A percentile compares a stretch with the other conserved stretches of the same genome.
These are phyloP conservation scores for Debaryomycetaceae sp. DNA, from an alignment of 1,139 yeast genomes.

Conservation along the genomic window DNA sequence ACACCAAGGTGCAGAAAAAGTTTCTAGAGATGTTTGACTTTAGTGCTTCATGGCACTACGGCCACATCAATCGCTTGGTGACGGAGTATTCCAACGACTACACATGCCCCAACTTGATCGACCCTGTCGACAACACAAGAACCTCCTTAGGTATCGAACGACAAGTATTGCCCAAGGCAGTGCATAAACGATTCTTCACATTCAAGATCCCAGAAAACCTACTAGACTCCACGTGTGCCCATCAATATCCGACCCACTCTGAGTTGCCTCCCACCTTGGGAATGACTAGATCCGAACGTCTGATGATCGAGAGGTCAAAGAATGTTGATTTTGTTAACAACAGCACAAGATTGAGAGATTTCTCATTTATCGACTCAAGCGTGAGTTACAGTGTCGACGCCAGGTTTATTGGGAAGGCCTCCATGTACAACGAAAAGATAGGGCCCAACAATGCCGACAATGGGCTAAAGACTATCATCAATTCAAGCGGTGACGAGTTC, in stretches of 20 bases:
- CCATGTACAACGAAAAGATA: slow-evolving; percentile 16
- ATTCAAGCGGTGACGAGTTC: slow-evolving; percentile 39
- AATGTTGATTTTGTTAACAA: too few species aligned
- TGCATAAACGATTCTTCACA: slow-evolving; percentile 39
- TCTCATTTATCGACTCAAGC: slow-evolving; percentile 26
- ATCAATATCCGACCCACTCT: slow-evolving; percentile 30
- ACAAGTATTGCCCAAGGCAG: slow-evolving; percentile 22
- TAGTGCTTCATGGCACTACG: slow-evolving; percentile 34
- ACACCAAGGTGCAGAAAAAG: slow-evolving; percentile 12
- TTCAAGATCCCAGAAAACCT: slow-evolving; percentile 38
- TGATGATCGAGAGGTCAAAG: too few species aligned
- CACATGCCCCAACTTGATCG: slow-evolving; percentile 15
- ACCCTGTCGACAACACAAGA: slow-evolving; percentile 26
- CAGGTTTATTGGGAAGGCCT: slow-evolving; percentile 38
- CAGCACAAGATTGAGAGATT: slow-evolving; percentile 15
- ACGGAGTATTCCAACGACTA: slow-evolving; percentile 20
- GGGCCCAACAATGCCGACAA: too few species aligned
- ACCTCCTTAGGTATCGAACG: slow-evolving; percentile 23
- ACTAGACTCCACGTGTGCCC: slow-evolving; percentile 36
- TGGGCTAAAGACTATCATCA: slow-evolving; percentile 15
- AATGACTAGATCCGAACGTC: slow-evolving; percentile 5
- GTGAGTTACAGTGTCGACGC: slow-evolving; percentile 36
- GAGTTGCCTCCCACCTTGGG: slow-evolving; percentile 40
- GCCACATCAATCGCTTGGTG: slow-evolving; percentile 27
- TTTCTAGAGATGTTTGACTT: slow-evolving; percentile 44